Evolutionary conservation across 768 basidiomycete species (phyloP).

Genomic region (Termitomyces sp.): DNA sequence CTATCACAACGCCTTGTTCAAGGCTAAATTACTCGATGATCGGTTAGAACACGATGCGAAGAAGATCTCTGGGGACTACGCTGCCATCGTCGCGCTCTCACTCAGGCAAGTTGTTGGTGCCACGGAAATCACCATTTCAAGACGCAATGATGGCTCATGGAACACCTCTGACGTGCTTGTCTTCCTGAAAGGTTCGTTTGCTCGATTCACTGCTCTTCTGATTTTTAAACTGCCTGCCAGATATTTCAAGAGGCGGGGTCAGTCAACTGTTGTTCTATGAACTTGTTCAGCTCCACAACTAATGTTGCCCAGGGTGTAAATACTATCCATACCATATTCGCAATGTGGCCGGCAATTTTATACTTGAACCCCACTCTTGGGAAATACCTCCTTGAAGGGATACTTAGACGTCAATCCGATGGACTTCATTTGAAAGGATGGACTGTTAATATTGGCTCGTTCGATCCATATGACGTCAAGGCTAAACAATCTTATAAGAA

Average conservation of each 20-base stretch:
- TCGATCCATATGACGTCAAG: no score
- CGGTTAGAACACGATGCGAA: constrained; percentile 39
- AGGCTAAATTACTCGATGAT: constrained; percentile 40
- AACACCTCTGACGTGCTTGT: constrained; percentile 46
- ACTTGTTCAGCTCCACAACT: not conserved
- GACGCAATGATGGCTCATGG: constrained; percentile 36
- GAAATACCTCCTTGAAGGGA: constrained; percentile 50
- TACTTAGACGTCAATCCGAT: constrained; percentile 60
- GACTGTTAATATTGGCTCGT: constrained; percentile 53
- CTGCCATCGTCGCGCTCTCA: constrained; percentile 45
- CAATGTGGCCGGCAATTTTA: constrained; percentile 44
- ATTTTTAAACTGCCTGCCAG: constrained; percentile 17
- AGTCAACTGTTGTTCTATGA: constrained; percentile 12
- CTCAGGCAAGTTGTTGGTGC: constrained; percentile 48
- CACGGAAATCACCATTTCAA: constrained; percentile 49
- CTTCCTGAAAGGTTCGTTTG: constrained; percentile 45
- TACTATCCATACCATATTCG: constrained; percentile 48
- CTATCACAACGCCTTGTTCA: constrained; percentile 33
- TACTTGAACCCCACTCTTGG: constrained; percentile 51
- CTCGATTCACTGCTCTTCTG: not conserved
- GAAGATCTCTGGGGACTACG: constrained; percentile 44
- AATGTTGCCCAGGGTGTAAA: constrained; percentile 29
- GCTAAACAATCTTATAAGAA: not conserved
- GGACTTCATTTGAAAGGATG: constrained; percentile 61
- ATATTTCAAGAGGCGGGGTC: constrained; percentile 55